Evolutionary conservation across 495 filamentous ascomycete species (phyloP), one percentile per base, ranked within the genome.

Genomic region (Parathielavia appendiculata): DNA sequence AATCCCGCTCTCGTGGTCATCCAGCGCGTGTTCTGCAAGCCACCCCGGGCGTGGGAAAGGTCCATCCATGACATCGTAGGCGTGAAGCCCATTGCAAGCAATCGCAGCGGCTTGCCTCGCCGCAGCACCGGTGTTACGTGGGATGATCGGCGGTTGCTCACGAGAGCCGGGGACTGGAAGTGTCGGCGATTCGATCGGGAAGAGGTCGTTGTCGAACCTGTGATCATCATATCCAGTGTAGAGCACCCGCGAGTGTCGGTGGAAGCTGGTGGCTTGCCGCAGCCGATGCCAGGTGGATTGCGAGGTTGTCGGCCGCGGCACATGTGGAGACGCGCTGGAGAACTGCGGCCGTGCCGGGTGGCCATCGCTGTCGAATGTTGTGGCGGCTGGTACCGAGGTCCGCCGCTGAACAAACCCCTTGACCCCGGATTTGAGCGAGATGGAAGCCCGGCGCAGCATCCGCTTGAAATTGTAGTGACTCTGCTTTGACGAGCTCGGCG

Each of bases 1-100:
- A 55, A 92, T 87, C n/a, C 87, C 88, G 71, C 87, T 90, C 67
- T 91, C 88, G 32, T 83, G 78, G 65, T 91, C 87, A 57, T 75
- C 70, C n/a, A 71, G 63, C n/a, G 67, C 67, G 10, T 73, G 68
- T 14, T 75, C 67, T 0, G 67, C 53, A 0, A 76, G 65, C 59
- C 68, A 73, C 3, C 66, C 64, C 12, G 69, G 63, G 12, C 59
- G 58, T 10, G 70, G 70, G 12, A 59, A 35, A 1, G 64, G 56
- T 62, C 73, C 64, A 66, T 75, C 66, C 53, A 76, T 74, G 5
- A 78, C 66, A 43, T 81, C 66, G 57, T 88, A 84, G 64, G 87
- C 87, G 59, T 88, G 83, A 14, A 67, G 22, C 11, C 68, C 66
- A 19, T 49, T 62, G 62, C 63, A 65, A 13, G 83, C 84, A 20